These are phyloP conservation scores for Fusarium lyarnte DNA, from an alignment of 2,329 filamentous ascomycete genomes.

Conservation along the genomic window DNA sequence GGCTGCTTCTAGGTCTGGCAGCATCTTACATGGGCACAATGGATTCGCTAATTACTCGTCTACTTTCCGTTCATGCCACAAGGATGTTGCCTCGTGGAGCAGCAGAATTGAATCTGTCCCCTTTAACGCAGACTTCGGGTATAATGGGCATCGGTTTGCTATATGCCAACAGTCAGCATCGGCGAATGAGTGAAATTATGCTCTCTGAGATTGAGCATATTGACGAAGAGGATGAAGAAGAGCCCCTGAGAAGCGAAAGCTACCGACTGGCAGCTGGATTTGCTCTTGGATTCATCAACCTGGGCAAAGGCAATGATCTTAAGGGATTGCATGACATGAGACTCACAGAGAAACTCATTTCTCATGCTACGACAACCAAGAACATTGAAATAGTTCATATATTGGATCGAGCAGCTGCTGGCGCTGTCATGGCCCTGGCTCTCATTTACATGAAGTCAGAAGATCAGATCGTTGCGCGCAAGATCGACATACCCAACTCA, in stretches of 20 bases:
- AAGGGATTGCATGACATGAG: conserved; percentile 93
- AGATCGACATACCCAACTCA: conserved; percentile 93
- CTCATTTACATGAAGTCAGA: conserved; percentile 98
- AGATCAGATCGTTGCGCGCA: conserved; percentile 84
- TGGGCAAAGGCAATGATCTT: conserved; percentile 88
- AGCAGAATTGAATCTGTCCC: conserved; percentile 92
- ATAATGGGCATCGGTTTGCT: conserved; percentile 96
- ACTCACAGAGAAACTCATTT: conserved; percentile 86
- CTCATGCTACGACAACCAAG: conserved; percentile 87
- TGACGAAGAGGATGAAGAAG: conserved; percentile 82
- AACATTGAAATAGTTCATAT: conserved; percentile 93
- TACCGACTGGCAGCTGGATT: conserved; percentile 95
- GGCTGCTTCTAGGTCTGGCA: conserved; percentile 88
- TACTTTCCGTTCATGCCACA: conserved; percentile 95
- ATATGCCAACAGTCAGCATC: conserved; percentile 94
- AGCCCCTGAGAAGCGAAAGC: conserved; percentile 90
- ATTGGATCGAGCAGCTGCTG: conserved; percentile 90
- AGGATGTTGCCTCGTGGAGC: conserved; percentile 92
- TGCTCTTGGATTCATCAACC: conserved; percentile 91
- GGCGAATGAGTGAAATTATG: conserved; percentile 99
- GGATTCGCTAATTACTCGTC: conserved; percentile 92
- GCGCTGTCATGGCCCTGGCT: conserved; percentile 88
- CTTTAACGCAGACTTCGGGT: conserved; percentile 92
- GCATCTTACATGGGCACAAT: conserved; percentile 96
- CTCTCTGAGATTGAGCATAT: conserved; percentile 94